Conservation (phyloP, 2,329 filamentous ascomycete genomes). For the Clarireedia paspali region DNA sequence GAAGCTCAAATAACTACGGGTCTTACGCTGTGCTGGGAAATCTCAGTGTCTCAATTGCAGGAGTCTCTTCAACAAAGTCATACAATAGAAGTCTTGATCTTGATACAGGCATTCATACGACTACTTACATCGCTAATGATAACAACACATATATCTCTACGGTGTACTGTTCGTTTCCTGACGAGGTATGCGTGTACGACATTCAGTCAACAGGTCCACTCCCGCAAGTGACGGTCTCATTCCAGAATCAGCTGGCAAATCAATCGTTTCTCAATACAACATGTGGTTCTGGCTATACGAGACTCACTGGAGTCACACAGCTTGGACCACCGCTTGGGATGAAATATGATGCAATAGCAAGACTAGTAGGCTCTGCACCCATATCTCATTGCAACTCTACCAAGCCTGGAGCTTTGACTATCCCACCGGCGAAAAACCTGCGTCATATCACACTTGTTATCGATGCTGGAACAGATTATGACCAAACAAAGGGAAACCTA, state of each 20-base stretch:
- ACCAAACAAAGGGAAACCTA: constrained; percentile 40
- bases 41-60: constrained; percentile 34
- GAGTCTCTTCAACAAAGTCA: constrained; percentile 23
- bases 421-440: constrained; percentile 22
- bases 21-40: constrained; percentile 41
- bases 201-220: constrained; percentile 25
- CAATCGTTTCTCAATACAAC: constrained; percentile 24
- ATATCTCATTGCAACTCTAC: constrained; percentile 15
- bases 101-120: constrained; percentile 34
- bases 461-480: constrained; percentile 41
- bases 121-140: constrained; percentile 30
- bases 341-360: constrained; percentile 35
- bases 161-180: constrained; percentile 39
- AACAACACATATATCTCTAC: constrained; percentile 28
- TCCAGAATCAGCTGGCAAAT: constrained; percentile 36
- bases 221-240: constrained; percentile 33
- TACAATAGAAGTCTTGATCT: constrained; percentile 40
- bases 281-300: constrained; percentile 28
- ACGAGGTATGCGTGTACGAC: constrained; percentile 30
- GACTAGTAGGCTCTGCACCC: constrained; percentile 20
- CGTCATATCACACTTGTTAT: constrained; percentile 34
- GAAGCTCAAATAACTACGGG: constrained; percentile 35
- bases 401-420: constrained; percentile 22
- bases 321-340: constrained; percentile 36
- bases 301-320: constrained; percentile 33